Percentiles rank a stretch among this genome's conserved stretches.
Conservation (phyloP, 2,329 filamentous ascomycete species). For the Ophiognomonia clavigignenti-juglandacearum region DNA sequence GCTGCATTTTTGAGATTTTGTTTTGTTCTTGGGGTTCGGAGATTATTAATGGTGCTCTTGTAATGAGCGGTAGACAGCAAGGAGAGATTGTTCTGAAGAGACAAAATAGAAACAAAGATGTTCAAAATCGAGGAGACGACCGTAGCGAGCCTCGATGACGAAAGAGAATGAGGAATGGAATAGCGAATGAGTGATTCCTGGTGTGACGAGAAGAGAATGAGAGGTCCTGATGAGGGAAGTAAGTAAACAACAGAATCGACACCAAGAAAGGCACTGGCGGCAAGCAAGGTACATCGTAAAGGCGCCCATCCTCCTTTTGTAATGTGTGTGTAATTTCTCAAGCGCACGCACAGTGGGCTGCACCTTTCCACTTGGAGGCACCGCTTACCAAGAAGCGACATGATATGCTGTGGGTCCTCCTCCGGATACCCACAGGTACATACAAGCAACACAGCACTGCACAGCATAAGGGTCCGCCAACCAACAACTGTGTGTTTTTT, state of each 20-base stretch:
- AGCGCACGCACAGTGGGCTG: conserved; percentile 7
- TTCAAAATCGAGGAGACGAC: conserved; percentile 11
- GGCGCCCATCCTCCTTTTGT: conserved; percentile 15
- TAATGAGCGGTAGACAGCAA: not conserved
- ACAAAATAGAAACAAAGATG: conserved; percentile 3
- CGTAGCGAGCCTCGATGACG: conserved; percentile 12
- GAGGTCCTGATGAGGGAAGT: conserved; percentile 5
- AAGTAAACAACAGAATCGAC: not conserved
- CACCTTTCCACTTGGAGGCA: conserved; percentile 2
- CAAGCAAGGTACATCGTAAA: conserved; percentile 7
- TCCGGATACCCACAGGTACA: conserved; percentile 9
- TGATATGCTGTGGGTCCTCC: conserved; percentile 11
- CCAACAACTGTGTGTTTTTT: not conserved
- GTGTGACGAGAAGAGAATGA: no score
- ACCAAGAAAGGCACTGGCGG: not conserved
- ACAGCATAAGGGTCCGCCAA: not conserved
- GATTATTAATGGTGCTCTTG: not conserved
- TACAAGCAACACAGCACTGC: no score
- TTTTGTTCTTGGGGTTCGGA: not conserved
- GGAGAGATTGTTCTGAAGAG: not conserved
- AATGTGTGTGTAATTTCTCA: conserved; percentile 14
- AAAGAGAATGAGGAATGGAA: conserved; percentile 7
- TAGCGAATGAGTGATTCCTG: conserved; percentile 10
- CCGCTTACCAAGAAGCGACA: conserved; percentile 5
- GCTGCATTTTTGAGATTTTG: conserved; percentile 6